Evolutionary conservation across 305 asterid genomes (phyloP), one percentile per base, ranked within the genome.

Genomic region (Ilex paraguariensis): DNA sequence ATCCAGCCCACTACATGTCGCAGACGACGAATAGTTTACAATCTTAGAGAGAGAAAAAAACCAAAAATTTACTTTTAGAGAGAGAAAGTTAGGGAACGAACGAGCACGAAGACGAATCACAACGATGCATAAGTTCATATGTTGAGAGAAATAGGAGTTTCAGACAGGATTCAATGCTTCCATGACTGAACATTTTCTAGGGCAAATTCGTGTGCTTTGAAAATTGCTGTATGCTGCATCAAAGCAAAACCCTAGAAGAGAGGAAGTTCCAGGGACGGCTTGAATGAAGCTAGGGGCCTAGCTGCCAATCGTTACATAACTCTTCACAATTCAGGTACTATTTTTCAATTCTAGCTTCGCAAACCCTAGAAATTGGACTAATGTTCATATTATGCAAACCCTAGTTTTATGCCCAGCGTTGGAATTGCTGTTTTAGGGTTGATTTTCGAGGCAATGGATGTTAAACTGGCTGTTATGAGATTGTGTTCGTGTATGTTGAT

Each of bases 181-280:
- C 62, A 67, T 73, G 59, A 72, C 63, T 78, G 56, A 60, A 65
- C 71, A 75, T 72, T 56, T 70, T 61, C 73, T 77, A 82, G 92
- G 84, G 80, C 83, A 77, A 58, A 72, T 48, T 63, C 66, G 64
- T 71, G 65, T 65, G 81, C 80, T 70, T 70, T 61, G 68, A 75
- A 21, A 21, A 76, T 77, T 81, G 80, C 78, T 81, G 83, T 83
- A 70, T 78, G 67, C 70, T 81, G 86, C 84, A 78, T 82, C 84
- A 15, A 62, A 62, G 82, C 75, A 82, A 86, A 90, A 87, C 96
- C 93, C 95, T 91, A 86, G 84, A 72, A 68, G 65, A 59, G 56
- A 39, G 68, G 66, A 42, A 73, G 76, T 57, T 70, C 73, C 70
- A 3, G 70, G 56, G 77, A 59, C 66, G 69, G 59, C 62, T 67